A percentile compares a stretch with the other conserved stretches of the same genome.
Evolutionary conservation across 148 eudicot genomes (phyloP).

Genomic region (Vaccinium myrtillus): DNA sequence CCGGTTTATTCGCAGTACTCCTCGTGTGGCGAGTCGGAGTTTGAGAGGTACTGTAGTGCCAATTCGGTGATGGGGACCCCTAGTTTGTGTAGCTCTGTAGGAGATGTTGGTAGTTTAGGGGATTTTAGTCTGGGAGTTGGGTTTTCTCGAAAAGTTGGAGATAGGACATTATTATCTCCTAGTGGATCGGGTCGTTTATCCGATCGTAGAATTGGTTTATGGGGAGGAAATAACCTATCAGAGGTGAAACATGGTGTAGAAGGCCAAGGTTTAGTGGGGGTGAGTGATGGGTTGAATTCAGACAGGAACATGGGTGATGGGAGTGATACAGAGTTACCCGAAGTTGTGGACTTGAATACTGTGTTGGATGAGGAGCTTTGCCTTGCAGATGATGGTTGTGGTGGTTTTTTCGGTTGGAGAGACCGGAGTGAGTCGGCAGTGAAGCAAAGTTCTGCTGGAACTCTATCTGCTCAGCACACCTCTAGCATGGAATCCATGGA

Average conservation of each 20-base stretch:
- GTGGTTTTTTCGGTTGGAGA: slow-evolving; percentile 13
- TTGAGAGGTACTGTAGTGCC: slow-evolving; percentile 90
- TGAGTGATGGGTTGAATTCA: slow-evolving; percentile 19
- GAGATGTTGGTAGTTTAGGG: slow-evolving; percentile 63
- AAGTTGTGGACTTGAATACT: slow-evolving; percentile 9
- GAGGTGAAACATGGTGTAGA: slow-evolving; percentile 10
- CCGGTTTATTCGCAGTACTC: slow-evolving; percentile 66
- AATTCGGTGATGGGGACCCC: slow-evolving; percentile 92
- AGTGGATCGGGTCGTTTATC: slow-evolving; percentile 15
- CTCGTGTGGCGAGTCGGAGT: slow-evolving; percentile 90
- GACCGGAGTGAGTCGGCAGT: slow-evolving; percentile 22
- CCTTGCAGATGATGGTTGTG: slow-evolving; percentile 13
- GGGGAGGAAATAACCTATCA: slow-evolving; percentile 10
- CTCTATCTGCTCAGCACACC: slow-evolving; percentile 32
- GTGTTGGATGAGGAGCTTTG: slow-evolving; percentile 17
- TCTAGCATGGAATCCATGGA: slow-evolving; percentile 15
- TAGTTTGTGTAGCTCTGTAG: slow-evolving; percentile 74
- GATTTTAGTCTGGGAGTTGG: slow-evolving; percentile 44
- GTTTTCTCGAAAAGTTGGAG: slow-evolving; percentile 33
- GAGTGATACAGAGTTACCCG: slow-evolving; percentile 14
- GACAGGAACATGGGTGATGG: slow-evolving; percentile 24
- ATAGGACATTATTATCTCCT: slow-evolving; percentile 20
- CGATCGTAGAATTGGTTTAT: slow-evolving; percentile 12
- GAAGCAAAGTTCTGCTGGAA: slow-evolving; percentile 35
- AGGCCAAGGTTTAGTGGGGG: slow-evolving; percentile 11